Conservation (phyloP, 768 basidiomycete species). For the Calocybe indica region DNA sequence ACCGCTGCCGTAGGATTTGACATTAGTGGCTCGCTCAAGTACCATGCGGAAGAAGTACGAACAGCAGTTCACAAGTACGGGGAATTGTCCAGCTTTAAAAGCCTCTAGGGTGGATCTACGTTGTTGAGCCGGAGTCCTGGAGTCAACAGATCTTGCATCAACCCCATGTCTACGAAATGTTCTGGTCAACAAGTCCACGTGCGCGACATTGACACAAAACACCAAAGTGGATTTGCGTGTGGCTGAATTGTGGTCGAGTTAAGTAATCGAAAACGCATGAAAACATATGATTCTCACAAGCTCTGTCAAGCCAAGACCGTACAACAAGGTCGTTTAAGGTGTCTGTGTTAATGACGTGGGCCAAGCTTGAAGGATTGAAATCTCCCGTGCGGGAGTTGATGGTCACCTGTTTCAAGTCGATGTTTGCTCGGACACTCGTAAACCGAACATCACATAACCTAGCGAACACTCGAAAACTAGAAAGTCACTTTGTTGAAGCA, state of each 20-base stretch:
- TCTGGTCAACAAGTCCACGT: constrained; percentile 70
- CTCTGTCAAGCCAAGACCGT: constrained; percentile 80
- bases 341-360: constrained; percentile 75
- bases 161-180: constrained; percentile 70
- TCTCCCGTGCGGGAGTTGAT: constrained; percentile 70
- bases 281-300: constrained; percentile 41
- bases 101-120: constrained; percentile 56
- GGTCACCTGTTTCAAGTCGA: constrained; percentile 64
- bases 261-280: not conserved
- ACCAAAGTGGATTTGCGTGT: constrained; percentile 81
- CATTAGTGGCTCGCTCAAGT: not conserved
- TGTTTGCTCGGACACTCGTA: constrained; percentile 71
- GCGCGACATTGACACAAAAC: constrained; percentile 85
- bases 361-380: constrained; percentile 73
- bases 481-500: not conserved
- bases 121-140: constrained; percentile 57
- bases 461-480: constrained; percentile 3
- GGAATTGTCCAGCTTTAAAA: constrained; percentile 71
- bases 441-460: constrained; percentile 87
- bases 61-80: constrained; percentile 91
- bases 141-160: constrained; percentile 79
- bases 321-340: constrained; percentile 76
- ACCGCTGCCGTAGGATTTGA: constrained; percentile 44
- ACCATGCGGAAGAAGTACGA: constrained; percentile 6
- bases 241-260: constrained; percentile 22